A percentile compares a stretch with the other conserved stretches of the same genome.
Conservation (phyloP, 177 flowering plant genomes). For the Vitis hybrid region DNA sequence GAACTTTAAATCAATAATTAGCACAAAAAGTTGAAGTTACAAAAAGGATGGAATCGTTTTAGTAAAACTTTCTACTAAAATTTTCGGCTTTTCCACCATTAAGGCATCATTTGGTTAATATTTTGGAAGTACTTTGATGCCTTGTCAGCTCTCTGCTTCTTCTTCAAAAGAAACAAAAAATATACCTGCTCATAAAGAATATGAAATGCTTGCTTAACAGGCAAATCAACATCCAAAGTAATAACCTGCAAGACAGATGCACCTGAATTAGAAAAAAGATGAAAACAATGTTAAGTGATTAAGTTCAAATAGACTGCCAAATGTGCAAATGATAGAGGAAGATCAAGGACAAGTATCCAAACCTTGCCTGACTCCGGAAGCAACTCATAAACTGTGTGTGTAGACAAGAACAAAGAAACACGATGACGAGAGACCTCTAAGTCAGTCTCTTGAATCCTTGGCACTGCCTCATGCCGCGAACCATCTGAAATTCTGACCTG, state of each 20-base stretch:
- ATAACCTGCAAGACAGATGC: conserved; percentile 53
- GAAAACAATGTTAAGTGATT: background rate
- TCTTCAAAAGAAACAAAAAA: background rate
- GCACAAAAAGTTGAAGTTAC: too few relatives aligned
- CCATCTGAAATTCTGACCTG: conserved; percentile 37
- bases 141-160: too few relatives aligned
- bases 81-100: too few relatives aligned
- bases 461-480: conserved; percentile 24
- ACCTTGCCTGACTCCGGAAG: conserved; percentile 45
- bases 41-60: too few relatives aligned
- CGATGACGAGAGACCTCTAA: conserved; percentile 40
- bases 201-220: conserved; percentile 97
- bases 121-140: too few relatives aligned
- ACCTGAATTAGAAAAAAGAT: background rate
- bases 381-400: conserved; percentile 41
- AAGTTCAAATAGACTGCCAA: conserved; percentile 1
- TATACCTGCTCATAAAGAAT: conserved; percentile 89
- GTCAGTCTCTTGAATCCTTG: conserved; percentile 33
- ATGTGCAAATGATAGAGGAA: background rate
- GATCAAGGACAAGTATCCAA: background rate
- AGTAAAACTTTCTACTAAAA: too few relatives aligned
- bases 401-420: conserved; percentile 31
- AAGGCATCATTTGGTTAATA: too few relatives aligned
- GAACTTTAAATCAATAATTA: too few relatives aligned
- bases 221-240: conserved; percentile 79